These are phyloP conservation scores for Penicillium palitans DNA, from an alignment of 2,329 filamentous ascomycete genomes.

Conservation along the genomic window DNA sequence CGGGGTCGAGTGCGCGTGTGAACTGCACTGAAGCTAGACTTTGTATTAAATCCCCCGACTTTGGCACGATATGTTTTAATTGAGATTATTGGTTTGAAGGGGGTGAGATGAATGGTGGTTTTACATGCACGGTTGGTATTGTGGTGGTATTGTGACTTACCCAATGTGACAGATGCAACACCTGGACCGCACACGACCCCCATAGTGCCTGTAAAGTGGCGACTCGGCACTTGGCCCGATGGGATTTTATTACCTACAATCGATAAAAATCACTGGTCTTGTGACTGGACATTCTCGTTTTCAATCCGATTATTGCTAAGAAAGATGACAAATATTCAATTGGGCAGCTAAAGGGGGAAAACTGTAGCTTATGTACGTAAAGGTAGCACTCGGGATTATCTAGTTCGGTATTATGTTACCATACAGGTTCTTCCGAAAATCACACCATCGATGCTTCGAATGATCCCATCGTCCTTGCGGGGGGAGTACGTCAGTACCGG, in stretches of 20 bases:
- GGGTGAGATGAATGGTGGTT: slow-evolving; percentile 3
- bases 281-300: background rate
- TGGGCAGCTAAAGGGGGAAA: background rate
- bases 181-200: background rate
- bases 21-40: slow-evolving; percentile 11
- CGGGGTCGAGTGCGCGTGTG: slow-evolving; percentile 18
- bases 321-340: background rate
- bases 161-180: slow-evolving; percentile 14
- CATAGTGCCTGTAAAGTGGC: slow-evolving; percentile 12
- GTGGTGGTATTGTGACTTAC: slow-evolving; percentile 7
- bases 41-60: background rate
- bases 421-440: slow-evolving; percentile 14
- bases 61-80: background rate
- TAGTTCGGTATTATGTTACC: slow-evolving; percentile 3
- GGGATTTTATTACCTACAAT: slow-evolving; percentile 1
- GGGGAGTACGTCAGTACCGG: slow-evolving; percentile 23
- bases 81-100: background rate
- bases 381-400: background rate
- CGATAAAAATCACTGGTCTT: slow-evolving; percentile 2
- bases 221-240: slow-evolving; percentile 7
- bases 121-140: slow-evolving; percentile 18
- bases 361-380: background rate
- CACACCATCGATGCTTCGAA: slow-evolving; percentile 29
- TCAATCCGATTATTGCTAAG: background rate
- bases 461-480: slow-evolving; percentile 23